Percentiles rank a stretch among this genome's conserved stretches.
phyloP scores from a whole-genome alignment of 495 filamentous ascomycete species.

The Trichocladium uniseriatum region DNA sequence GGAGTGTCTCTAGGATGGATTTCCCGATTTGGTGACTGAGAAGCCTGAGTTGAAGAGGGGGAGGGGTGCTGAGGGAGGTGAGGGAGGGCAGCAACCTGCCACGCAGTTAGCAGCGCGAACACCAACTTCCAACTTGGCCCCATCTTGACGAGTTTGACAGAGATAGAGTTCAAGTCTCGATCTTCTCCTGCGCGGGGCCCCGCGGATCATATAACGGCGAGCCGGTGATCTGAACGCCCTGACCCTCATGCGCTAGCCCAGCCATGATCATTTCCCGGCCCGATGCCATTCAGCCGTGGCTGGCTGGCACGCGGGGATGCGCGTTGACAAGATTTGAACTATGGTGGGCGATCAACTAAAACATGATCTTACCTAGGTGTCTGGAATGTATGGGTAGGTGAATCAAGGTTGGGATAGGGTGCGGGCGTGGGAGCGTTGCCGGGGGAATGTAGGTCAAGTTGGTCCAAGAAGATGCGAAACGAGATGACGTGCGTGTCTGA shows the following conservation, averaged over 20 bases:
- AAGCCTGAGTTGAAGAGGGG: background rate
- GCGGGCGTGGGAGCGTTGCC: background rate
- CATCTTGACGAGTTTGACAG: background rate
- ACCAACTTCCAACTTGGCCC: background rate
- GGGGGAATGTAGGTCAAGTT: background rate
- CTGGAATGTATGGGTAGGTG: background rate
- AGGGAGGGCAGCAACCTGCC: conserved; percentile 1
- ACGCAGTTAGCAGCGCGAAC: conserved; percentile 2
- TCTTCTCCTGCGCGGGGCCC: background rate
- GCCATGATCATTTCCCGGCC: background rate
- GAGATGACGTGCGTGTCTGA: background rate
- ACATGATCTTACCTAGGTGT: conserved; percentile 1
- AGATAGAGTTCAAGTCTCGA: background rate
- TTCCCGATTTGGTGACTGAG: background rate
- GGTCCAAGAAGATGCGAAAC: background rate
- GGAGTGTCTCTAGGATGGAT: background rate
- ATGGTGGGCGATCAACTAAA: background rate
- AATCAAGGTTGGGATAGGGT: background rate
- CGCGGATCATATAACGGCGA: background rate
- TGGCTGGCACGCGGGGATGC: background rate
- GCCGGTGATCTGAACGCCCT: background rate
- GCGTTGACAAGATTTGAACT: background rate
- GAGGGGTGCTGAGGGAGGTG: background rate
- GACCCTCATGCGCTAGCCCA: background rate
- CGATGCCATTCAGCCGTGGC: background rate